phyloP scores from a whole-genome alignment of 164 flowering plant genomes.

The Magnolia changhungtana region DNA sequence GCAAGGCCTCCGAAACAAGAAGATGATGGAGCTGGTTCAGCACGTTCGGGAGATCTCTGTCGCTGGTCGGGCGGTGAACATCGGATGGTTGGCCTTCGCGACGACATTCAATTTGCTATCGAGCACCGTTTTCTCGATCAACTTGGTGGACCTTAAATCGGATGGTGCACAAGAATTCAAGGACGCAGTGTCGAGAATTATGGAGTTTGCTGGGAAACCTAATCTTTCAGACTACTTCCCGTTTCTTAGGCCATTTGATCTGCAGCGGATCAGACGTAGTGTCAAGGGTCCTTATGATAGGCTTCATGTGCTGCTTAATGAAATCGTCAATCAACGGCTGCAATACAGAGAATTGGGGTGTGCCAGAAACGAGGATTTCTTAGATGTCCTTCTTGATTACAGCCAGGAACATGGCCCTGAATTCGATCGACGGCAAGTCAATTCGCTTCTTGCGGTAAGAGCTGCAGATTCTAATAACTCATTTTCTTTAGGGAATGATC shows the following conservation, averaged over 20 bases:
- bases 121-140: slow-evolving; percentile 22
- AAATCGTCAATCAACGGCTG: slow-evolving; percentile 10
- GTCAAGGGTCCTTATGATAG: not conserved
- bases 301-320: slow-evolving; percentile 1
- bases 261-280: slow-evolving; percentile 13
- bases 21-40: slow-evolving; percentile 15
- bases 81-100: slow-evolving; percentile 13
- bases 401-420: slow-evolving; percentile 4
- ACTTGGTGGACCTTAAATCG: slow-evolving; percentile 13
- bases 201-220: slow-evolving; percentile 20
- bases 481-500: too few species aligned
- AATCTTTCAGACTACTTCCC: slow-evolving; percentile 20
- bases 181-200: slow-evolving; percentile 13
- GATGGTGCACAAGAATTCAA: slow-evolving; percentile 16
- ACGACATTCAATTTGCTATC: slow-evolving; percentile 22
- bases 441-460: not conserved
- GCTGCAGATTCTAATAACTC: not conserved
- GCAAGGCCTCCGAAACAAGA: slow-evolving; percentile 13
- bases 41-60: not conserved
- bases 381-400: slow-evolving; percentile 12
- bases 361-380: slow-evolving; percentile 1
- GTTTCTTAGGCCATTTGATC: slow-evolving; percentile 10
- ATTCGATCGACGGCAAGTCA: slow-evolving; percentile 3
- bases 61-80: slow-evolving; percentile 1
- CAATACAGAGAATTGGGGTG: not conserved